Percentiles rank a stretch among this genome's conserved stretches.
These are phyloP conservation scores for Colletotrichum acutatum DNA, from an alignment of 2,329 filamentous ascomycete genomes.

Conservation along the genomic window DNA sequence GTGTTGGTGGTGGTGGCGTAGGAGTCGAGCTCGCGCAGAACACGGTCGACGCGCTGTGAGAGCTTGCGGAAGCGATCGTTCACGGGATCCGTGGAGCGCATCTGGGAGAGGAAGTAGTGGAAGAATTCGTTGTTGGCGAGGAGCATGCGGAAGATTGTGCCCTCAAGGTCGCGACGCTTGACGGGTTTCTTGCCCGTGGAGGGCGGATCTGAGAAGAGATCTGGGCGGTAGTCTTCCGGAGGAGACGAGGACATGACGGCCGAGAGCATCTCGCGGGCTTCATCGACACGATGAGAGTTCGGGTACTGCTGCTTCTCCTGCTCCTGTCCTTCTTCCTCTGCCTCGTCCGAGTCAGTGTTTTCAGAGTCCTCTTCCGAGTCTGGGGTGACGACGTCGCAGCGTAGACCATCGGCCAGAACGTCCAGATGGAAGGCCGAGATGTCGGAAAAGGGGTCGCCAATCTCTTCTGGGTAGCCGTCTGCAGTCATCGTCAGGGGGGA, in stretches of 20 bases:
- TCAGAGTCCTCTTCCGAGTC: conserved; percentile 29
- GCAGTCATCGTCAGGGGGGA: conserved; percentile 55
- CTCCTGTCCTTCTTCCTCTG: conserved; percentile 24
- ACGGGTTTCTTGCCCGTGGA: conserved; percentile 46
- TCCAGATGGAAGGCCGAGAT: conserved; percentile 64
- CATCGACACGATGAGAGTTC: conserved; percentile 54
- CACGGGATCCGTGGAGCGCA: conserved; percentile 55
- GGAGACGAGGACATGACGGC: conserved; percentile 48
- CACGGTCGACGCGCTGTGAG: conserved; percentile 57
- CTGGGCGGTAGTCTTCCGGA: conserved; percentile 57
- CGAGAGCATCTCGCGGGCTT: conserved; percentile 63
- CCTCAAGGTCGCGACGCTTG: conserved; percentile 58
- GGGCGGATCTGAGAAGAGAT: conserved; percentile 52
- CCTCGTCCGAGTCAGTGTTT: conserved; percentile 6
- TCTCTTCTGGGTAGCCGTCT: conserved; percentile 56
- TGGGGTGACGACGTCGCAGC: conserved; percentile 54
- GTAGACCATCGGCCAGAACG: conserved; percentile 62
- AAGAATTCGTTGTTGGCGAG: conserved; percentile 66
- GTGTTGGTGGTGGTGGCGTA: conserved; percentile 39
- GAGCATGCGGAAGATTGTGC: conserved; percentile 64
- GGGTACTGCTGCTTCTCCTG: conserved; percentile 14
- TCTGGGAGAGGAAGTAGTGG: conserved; percentile 60
- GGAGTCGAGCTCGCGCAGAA: conserved; percentile 56
- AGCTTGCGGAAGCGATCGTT: conserved; percentile 61
- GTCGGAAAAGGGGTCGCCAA: conserved; percentile 59